phyloP scores from a whole-genome alignment of 306 rosid genomes.

The Dryas octopetala region DNA sequence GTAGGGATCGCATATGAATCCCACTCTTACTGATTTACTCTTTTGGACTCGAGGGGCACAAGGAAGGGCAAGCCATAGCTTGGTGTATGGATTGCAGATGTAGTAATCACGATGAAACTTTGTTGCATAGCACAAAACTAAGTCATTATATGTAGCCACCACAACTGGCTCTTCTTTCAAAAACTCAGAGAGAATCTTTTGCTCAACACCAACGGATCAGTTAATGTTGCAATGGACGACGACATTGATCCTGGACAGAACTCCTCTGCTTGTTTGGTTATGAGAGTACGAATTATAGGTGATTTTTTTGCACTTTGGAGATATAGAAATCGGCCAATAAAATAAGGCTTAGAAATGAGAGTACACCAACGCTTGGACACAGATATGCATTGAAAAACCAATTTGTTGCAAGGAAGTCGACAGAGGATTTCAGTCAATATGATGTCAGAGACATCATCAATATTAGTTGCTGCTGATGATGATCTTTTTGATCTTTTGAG shows the following conservation, averaged over 20 bases:
- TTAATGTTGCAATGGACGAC: background rate
- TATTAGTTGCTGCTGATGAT: background rate
- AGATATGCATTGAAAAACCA: background rate
- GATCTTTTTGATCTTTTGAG: no score
- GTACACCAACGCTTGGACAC: background rate
- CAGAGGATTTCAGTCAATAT: background rate
- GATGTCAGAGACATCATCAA: background rate
- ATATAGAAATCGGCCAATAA: background rate
- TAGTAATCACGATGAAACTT: background rate
- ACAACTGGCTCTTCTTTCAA: background rate
- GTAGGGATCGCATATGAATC: background rate
- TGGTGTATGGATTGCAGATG: conserved; percentile 5
- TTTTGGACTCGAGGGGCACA: background rate
- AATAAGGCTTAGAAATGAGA: background rate
- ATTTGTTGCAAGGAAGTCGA: background rate
- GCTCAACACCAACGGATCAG: no score
- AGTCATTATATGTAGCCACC: background rate
- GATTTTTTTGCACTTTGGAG: background rate
- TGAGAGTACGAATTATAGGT: background rate
- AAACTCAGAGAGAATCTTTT: background rate
- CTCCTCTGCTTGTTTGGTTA: background rate
- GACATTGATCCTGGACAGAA: background rate
- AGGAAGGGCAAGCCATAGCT: background rate
- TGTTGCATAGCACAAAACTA: background rate
- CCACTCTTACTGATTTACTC: background rate